A percentile compares a stretch with the other conserved stretches of the same genome.
phyloP scores from a whole-genome alignment of 2,329 filamentous ascomycete species.

The Cladosporium velox region DNA sequence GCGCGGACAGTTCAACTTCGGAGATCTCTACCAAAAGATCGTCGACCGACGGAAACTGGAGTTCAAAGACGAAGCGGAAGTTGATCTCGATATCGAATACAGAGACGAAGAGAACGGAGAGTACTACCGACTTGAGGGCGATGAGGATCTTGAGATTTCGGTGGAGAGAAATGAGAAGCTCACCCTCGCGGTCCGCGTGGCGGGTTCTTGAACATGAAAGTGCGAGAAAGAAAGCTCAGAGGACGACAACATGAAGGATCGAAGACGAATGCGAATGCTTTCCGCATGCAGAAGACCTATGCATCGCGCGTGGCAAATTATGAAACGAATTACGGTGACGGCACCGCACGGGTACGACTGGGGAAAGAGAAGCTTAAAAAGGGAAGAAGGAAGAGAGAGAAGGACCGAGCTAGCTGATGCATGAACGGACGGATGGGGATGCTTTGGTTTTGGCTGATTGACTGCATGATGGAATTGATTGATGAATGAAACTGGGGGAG shows the following conservation, averaged over 20 bases:
- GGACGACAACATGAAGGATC: not conserved
- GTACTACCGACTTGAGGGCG: slow-evolving; percentile 72
- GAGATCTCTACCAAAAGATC: slow-evolving; percentile 80
- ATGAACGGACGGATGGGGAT: not conserved
- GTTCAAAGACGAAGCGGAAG: slow-evolving; percentile 49
- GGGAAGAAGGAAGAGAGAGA: not conserved
- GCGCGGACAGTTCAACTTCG: slow-evolving; percentile 67
- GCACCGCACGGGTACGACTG: not conserved
- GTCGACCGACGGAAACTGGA: slow-evolving; percentile 77
- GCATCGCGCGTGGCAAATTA: not conserved
- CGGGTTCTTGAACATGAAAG: slow-evolving; percentile 20
- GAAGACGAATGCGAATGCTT: no score
- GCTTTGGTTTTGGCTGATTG: not conserved
- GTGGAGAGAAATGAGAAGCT: slow-evolving; percentile 85
- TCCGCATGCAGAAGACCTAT: not conserved
- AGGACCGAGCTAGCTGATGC: not conserved
- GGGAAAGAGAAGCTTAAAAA: no score
- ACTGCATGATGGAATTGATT: slow-evolving; percentile 6
- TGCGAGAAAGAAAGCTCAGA: not conserved
- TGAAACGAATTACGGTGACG: not conserved
- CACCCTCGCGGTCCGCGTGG: slow-evolving; percentile 57
- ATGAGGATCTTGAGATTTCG: slow-evolving; percentile 79
- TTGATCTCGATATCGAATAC: slow-evolving; percentile 79
- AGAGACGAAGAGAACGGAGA: slow-evolving; percentile 79
- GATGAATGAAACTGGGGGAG: not conserved